These are phyloP conservation scores for Vickermania spadyakhi DNA, from an alignment of 208 protist genomes.

Conservation along the genomic window DNA sequence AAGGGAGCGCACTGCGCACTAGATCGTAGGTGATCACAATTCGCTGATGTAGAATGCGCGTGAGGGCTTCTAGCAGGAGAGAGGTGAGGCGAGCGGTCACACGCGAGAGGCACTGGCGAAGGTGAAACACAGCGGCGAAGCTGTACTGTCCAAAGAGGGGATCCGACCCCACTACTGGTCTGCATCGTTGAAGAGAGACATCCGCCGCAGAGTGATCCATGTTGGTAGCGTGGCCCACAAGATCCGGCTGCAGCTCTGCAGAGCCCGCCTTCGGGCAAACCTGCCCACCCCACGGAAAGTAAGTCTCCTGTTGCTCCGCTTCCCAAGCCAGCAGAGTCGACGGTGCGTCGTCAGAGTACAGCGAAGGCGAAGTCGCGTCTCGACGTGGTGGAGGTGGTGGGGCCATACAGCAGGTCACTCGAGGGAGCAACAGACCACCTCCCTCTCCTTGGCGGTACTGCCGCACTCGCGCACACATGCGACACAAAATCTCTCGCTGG, in stretches of 20 bases:
- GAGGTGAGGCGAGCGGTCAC: conserved; percentile 23
- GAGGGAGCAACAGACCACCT: no score
- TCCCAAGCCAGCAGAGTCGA: not conserved
- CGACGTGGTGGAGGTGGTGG: no score
- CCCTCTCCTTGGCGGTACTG: no score
- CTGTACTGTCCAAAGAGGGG: no score
- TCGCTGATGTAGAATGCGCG: conserved; percentile 39
- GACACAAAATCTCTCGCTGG: not conserved
- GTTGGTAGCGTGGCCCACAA: conserved; percentile 72
- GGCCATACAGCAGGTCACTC: no score
- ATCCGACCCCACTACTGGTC: no score
- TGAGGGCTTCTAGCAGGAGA: conserved; percentile 31
- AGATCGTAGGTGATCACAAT: conserved; percentile 18
- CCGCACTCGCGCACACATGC: not conserved
- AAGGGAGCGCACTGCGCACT: not conserved
- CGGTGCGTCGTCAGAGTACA: not conserved
- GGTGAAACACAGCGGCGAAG: conserved; percentile 11
- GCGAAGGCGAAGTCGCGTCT: no score
- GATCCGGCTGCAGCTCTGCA: conserved; percentile 45
- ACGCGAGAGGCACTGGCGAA: not conserved
- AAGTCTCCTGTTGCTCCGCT: not conserved
- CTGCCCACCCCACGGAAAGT: no score
- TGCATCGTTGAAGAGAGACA: conserved; percentile 13
- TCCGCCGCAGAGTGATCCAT: conserved; percentile 7
- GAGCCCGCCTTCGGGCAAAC: conserved; percentile 28